phyloP scores from a whole-genome alignment of 768 basidiomycete genomes.

The Agrocybe chaxingu region DNA sequence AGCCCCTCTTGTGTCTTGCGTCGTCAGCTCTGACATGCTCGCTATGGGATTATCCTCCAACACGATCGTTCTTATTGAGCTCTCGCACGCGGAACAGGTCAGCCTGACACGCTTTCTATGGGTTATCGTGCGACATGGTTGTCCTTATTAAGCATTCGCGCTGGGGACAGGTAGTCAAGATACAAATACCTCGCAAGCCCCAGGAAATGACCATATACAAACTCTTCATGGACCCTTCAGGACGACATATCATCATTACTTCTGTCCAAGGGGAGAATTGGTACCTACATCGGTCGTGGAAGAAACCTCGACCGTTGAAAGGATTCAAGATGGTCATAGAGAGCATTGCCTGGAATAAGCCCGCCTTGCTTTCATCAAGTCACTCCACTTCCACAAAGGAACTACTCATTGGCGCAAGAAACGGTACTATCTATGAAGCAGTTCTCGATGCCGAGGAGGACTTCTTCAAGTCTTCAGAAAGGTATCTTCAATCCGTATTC shows the following conservation, averaged over 20 bases:
- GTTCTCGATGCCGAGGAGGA: constrained; percentile 89
- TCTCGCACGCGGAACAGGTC: constrained; percentile 84
- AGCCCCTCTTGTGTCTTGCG: constrained; percentile 78
- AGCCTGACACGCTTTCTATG: constrained; percentile 39
- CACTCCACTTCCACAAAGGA: constrained; percentile 77
- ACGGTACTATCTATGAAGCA: constrained; percentile 85
- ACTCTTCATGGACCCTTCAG: constrained; percentile 90
- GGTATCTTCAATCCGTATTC: constrained; percentile 72
- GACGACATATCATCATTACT: constrained; percentile 84
- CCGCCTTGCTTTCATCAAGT: constrained; percentile 57
- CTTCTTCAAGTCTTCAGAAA: constrained; percentile 86
- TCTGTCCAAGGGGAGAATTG: constrained; percentile 90
- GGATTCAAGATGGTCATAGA: constrained; percentile 85
- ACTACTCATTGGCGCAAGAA: constrained; percentile 82
- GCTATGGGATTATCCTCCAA: constrained; percentile 81
- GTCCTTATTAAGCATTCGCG: constrained; percentile 86
- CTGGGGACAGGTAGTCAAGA: constrained; percentile 78
- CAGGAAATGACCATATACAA: constrained; percentile 77
- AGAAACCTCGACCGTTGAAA: constrained; percentile 78
- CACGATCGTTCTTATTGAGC: constrained; percentile 82
- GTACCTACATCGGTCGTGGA: constrained; percentile 81
- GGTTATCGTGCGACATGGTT: constrained; percentile 69
- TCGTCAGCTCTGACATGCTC: constrained; percentile 83
- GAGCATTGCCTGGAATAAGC: constrained; percentile 88
- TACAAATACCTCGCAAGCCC: constrained; percentile 72